Percentiles rank a stretch among this genome's conserved stretches.
Evolutionary conservation across 2,329 filamentous ascomycete genomes (phyloP).

Genomic region (Ophiostoma populinum): DNA sequence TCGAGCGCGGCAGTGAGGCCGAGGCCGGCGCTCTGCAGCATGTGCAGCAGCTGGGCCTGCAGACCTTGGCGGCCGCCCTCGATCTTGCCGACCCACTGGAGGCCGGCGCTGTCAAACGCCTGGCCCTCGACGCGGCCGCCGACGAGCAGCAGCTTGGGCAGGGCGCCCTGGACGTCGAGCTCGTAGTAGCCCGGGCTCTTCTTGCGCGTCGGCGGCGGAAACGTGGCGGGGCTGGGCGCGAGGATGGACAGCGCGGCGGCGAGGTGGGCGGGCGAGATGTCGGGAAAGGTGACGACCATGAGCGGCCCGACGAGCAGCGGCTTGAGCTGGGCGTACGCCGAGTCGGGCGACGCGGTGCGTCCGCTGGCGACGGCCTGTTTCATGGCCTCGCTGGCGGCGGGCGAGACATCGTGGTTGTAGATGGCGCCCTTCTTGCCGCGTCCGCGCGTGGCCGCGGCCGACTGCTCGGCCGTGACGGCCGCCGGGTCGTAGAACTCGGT

Average conservation of each 20-base stretch:
- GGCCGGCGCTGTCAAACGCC: slow-evolving; percentile 60
- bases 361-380: slow-evolving; percentile 15
- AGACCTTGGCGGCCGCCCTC: slow-evolving; percentile 66
- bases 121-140: slow-evolving; percentile 76
- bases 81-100: slow-evolving; percentile 53
- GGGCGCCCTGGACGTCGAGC: slow-evolving; percentile 54
- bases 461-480: slow-evolving; percentile 14
- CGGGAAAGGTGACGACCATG: slow-evolving; percentile 63
- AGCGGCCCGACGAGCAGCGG: slow-evolving; percentile 70
- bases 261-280: slow-evolving; percentile 68
- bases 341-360: slow-evolving; percentile 18
- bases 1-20: slow-evolving; percentile 66
- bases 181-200: slow-evolving; percentile 73
- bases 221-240: slow-evolving; percentile 50
- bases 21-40: slow-evolving; percentile 67
- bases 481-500: slow-evolving; percentile 62
- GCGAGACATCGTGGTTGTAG: slow-evolving; percentile 36
- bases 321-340: slow-evolving; percentile 41
- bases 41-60: slow-evolving; percentile 60
- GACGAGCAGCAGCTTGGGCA: slow-evolving; percentile 75
- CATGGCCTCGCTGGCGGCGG: slow-evolving; percentile 27
- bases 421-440: slow-evolving; percentile 18
- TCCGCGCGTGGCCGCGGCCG: slow-evolving; percentile 13
- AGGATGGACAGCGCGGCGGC: slow-evolving; percentile 67
- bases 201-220: slow-evolving; percentile 61